Evolutionary conservation across 345 rosid genomes (phyloP), one percentile per base, ranked within the genome.

Genomic region (Hibiscus mutabilis): DNA sequence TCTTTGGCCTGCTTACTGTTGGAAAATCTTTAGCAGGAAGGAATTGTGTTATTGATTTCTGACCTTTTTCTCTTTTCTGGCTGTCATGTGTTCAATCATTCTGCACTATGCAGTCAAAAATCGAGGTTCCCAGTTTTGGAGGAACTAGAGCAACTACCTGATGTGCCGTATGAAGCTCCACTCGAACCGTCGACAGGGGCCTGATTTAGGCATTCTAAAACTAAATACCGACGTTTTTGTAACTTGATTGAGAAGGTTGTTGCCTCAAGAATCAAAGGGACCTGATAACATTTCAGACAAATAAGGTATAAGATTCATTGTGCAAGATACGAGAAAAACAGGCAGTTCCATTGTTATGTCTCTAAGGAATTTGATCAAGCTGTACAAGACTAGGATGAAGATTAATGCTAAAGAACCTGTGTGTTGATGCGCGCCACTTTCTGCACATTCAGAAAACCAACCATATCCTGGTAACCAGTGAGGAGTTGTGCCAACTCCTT

Each of bases 141-240:
- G 49, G 96, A 83, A 63, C 75, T 84, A 15, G 92, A 73, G 76
- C 91, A 87, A 77, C 88, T 82, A 55, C 90, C 87, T 0, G 93
- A 75, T 56, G 90, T 83, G 68, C 90, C 88, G 69, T 91, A 91
- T 2, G 97, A 94, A 75, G 82, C 78, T 73, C 98, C 97, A 76
- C 89, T 88, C 5, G 97, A 88, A 58, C 96, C 95, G 57, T 91
- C 97, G 31, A 94, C 83, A 6, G 97, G 98, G 65, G 97, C 98
- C 86, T 94, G 97, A 81, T 91, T 94, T 75, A 94, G 75, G 77
- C 89, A 88, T 79, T 94, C 98, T 64, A 91, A 79, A 79, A 84
- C 82, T 86, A 90, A 78, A 80, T 77, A 89, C 70, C 92, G 84
- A 27, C 97, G 86, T 79, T 88, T 91, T 51, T 85, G 91, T 78